Conservation (phyloP, 2,329 filamentous ascomycete genomes). For the Cladosporium sp. region DNA sequence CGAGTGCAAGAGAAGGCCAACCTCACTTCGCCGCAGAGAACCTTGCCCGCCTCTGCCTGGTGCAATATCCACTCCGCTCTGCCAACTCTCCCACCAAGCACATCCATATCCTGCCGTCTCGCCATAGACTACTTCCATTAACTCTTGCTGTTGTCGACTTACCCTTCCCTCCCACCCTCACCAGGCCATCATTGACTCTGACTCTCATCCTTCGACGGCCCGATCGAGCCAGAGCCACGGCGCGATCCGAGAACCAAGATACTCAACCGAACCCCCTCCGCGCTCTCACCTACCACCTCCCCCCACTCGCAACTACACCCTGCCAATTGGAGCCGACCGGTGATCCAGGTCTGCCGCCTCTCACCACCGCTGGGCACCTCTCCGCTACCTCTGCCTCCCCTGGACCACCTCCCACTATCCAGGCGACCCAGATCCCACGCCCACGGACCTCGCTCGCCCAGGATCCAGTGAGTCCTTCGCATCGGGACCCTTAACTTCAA, state of each 20-base stretch:
- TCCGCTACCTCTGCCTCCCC: neutral
- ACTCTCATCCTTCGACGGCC: neutral
- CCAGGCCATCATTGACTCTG: neutral
- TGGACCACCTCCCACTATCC: neutral
- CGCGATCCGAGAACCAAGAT: neutral
- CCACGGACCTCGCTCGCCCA: too few relatives aligned
- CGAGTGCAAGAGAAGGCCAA: neutral
- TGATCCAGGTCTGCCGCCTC: conserved; percentile 1
- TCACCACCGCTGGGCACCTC: neutral
- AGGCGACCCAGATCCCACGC: neutral
- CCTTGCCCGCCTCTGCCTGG: neutral
- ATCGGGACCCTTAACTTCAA: neutral
- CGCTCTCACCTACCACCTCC: conserved; percentile 1
- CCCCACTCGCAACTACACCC: conserved; percentile 5
- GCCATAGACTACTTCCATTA: too few relatives aligned
- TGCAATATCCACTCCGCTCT: neutral
- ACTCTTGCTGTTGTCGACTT: too few relatives aligned
- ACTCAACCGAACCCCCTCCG: conserved; percentile 2
- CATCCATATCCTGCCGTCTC: neutral
- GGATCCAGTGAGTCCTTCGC: too few relatives aligned
- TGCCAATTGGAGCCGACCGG: conserved; percentile 8
- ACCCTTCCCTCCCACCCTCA: too few relatives aligned
- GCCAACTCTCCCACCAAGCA: neutral
- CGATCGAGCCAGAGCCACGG: neutral
- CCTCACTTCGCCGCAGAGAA: neutral